Evolutionary conservation across 2,329 filamentous ascomycete genomes (phyloP), one percentile per base, ranked within the genome.

Genomic region (Arthrobotrys musiformis): DNA sequence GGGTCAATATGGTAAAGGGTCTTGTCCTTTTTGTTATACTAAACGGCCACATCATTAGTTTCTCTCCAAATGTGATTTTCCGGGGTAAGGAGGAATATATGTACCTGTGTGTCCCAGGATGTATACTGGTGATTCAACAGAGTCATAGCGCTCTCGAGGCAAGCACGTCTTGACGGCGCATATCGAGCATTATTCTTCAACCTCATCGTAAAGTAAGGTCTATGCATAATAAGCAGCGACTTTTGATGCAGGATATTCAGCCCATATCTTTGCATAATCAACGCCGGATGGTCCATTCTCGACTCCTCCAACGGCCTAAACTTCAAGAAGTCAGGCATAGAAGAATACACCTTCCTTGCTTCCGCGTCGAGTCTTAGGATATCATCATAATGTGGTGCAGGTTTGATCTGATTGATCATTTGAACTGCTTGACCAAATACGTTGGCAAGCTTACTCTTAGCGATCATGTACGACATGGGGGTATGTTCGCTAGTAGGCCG

Each of bases 221-320:
- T 89, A 83, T 99, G 95, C 42, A 99, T 87, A 22, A 97, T 88
- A 81, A 93, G 96, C 81, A 97, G 88, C 17, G 93, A 92, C 84
- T 97, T 97, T 79, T 96, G 90, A 82, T 93, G 97, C 4, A 97
- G 85, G 60, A 95, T 90, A 78, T 95, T 92, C 33, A 97, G 85
- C 70, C 91, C 92, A 82, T 93, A 94, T 28, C 94, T 90, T 62
- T 94, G 91, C 85, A 97, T 91, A 72, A 97, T 88, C 33, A 90
- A 81, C 22, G 87, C 87, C 1, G 88, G 86, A 0, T 89, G 90
- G 75, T 97, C 94, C 54, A 90, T 87, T 3, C 89, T 90, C 46
- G 88, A 89, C 68, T 93, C 91, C 72, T 94, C 91, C 73, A 97
- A 86, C 0, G 90, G 87, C 33, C 90, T 90, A 79, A 97, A 86